phyloP scores from a whole-genome alignment of 106 monocot species.

The Chionographis japonica region DNA sequence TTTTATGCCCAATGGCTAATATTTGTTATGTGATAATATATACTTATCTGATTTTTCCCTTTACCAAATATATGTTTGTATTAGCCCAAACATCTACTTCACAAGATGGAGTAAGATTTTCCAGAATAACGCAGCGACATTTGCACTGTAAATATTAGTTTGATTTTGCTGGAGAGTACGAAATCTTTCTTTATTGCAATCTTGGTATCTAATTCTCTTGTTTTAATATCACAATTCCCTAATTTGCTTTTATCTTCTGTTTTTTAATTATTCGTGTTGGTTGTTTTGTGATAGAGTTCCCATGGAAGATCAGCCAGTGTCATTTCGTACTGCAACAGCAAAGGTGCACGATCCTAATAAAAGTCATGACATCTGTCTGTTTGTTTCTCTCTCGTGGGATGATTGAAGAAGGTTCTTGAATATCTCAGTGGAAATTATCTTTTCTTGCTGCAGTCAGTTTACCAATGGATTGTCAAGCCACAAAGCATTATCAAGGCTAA shows the following conservation, averaged over 20 bases:
- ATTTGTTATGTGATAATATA: too few relatives aligned
- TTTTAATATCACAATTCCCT: neutral
- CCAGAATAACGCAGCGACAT: too few relatives aligned
- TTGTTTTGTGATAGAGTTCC: constrained; percentile 31
- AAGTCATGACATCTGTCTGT: neutral
- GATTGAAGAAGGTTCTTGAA: neutral
- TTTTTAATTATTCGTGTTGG: neutral
- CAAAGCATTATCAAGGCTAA: constrained; percentile 62
- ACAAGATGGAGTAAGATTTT: too few relatives aligned
- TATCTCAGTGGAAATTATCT: constrained; percentile 1
- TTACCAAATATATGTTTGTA: too few relatives aligned
- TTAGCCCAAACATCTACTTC: too few relatives aligned
- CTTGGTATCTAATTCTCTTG: too few relatives aligned
- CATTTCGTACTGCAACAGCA: constrained; percentile 84
- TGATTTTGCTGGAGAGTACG: too few relatives aligned
- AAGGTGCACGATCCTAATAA: constrained; percentile 31
- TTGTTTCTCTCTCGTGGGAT: neutral
- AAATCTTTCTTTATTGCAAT: too few relatives aligned
- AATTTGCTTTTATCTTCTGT: neutral
- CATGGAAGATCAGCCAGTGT: constrained; percentile 66
- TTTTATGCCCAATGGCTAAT: too few relatives aligned
- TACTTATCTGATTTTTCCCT: too few relatives aligned
- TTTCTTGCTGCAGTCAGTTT: constrained; percentile 67
- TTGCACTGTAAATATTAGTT: too few relatives aligned
- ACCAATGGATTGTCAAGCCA: constrained; percentile 95